phyloP scores from a whole-genome alignment of 345 rosid genomes.

The Noccaea bulbosa region DNA sequence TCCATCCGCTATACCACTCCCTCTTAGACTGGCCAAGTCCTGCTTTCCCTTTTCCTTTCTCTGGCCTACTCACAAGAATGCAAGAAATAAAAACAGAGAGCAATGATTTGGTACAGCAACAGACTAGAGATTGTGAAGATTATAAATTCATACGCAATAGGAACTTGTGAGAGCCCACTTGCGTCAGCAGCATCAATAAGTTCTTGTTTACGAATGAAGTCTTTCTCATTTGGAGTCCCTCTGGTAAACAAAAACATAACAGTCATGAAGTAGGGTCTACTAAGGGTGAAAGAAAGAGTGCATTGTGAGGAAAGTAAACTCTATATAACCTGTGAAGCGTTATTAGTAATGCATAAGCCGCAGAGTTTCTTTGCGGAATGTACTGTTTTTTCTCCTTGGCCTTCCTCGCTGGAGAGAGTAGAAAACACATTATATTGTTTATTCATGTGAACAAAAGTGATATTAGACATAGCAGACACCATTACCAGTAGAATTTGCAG shows the following conservation, averaged over 20 bases:
- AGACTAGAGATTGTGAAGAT: constrained; percentile 1
- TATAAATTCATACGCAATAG: constrained; percentile 60
- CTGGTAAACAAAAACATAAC: constrained; percentile 46
- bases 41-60: constrained; percentile 76
- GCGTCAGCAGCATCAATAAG: constrained; percentile 94
- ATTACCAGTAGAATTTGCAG: constrained; percentile 47
- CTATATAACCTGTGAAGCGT: constrained; percentile 65
- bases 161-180: constrained; percentile 84
- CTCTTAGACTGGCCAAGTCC: constrained; percentile 71
- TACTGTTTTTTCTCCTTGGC: constrained; percentile 57
- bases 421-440: background rate
- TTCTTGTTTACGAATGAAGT: constrained; percentile 80
- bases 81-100: constrained; percentile 19
- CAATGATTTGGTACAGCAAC: constrained; percentile 9
- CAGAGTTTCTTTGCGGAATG: constrained; percentile 78
- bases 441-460: constrained; percentile 10
- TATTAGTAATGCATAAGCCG: constrained; percentile 81
- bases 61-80: constrained; percentile 60
- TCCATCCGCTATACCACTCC: constrained; percentile 97
- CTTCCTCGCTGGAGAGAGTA: constrained; percentile 49
- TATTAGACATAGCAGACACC: constrained; percentile 26
- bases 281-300: constrained; percentile 1
- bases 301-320: background rate
- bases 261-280: constrained; percentile 23
- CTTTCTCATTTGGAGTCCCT: constrained; percentile 64